Base-by-base conservation (phyloP, 495 filamentous ascomycete species). In the Hyaloscypha finlandica region DNA sequence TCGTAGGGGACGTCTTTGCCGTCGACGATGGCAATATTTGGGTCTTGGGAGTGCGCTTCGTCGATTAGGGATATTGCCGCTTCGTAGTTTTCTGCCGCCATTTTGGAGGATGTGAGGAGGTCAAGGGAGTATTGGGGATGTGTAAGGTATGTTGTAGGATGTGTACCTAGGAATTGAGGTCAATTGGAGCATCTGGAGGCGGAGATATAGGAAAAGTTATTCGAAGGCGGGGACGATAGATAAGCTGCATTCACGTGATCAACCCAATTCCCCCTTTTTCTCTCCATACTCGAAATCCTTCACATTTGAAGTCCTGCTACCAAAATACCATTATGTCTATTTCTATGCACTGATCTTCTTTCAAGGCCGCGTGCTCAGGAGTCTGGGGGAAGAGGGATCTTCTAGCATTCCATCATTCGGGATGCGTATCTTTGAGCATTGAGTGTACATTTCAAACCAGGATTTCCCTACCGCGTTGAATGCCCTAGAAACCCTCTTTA, bases 21-120 rank as follows among this genome's bases (percentile, higher is more conserved):
- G 48, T 82, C 70, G 57, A 71, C 63, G 51, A 77, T 75, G 58
- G 71, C 79, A 52, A 78, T 75, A 60, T 75, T 81, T 2, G 92
- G 91, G 76, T 95, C 92, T 66, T 82, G 75, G 65, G 84, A 76
- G 78, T 95, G 92, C 11, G 90, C 91, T 61, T 80, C 82, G 79
- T 93, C 90, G 77, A 95, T 92, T 56, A 83, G 78, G 42, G 77
- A 68, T 59, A 92, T 79, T 63, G 90, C 88, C 64, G 71, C 72
- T 71, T 68, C 68, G 56, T 67, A 73, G 68, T 71, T 68, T 51
- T 66, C 9, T 19, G 57, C 37, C 16, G 70, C 67, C 70, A 72
- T 72, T 60, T 63, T 69, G 51, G 19, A 25, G 22, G 35, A 8
- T 1, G 52, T 48, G 8, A 12, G 16, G 16, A 48, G 42, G 9